These are phyloP conservation scores for Paraphoma sp. DNA, from an alignment of 2,329 filamentous ascomycete genomes.

Conservation along the genomic window DNA sequence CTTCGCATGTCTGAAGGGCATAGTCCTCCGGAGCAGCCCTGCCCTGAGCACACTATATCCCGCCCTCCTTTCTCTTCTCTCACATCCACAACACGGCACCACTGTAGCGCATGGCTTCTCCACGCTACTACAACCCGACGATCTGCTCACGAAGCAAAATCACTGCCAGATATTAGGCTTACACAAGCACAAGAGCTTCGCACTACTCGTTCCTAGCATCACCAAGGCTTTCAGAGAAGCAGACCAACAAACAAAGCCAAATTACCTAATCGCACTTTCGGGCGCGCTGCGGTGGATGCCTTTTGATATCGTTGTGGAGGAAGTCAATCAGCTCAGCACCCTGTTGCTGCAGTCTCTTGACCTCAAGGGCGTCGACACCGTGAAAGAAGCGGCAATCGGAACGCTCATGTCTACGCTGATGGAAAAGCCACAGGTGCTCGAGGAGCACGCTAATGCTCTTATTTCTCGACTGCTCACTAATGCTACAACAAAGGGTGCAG, in stretches of 20 bases:
- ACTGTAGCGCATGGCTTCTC: constrained; percentile 64
- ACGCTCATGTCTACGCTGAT: constrained; percentile 65
- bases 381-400: constrained; percentile 67
- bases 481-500: constrained; percentile 20
- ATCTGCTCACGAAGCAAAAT: constrained; percentile 66
- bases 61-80: constrained; percentile 58
- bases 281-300: constrained; percentile 67
- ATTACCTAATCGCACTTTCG: constrained; percentile 68
- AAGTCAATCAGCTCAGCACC: constrained; percentile 63
- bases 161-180: constrained; percentile 67
- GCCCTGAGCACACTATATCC: constrained; percentile 51
- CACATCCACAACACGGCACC: constrained; percentile 56
- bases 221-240: constrained; percentile 59
- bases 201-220: constrained; percentile 64
- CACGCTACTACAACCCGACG: constrained; percentile 65
- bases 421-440: constrained; percentile 61
- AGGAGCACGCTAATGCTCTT: constrained; percentile 64
- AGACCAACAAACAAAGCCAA: constrained; percentile 58
- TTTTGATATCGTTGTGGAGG: constrained; percentile 65
- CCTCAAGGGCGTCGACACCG: constrained; percentile 56
- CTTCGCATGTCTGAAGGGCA: constrained; percentile 67
- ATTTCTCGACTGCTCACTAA: constrained; percentile 63
- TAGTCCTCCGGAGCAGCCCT: constrained; percentile 62
- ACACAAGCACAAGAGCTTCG: constrained; percentile 69
- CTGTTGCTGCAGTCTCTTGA: constrained; percentile 70